Evolutionary conservation across 129 eudicot species (phyloP).

Genomic region (Saussurea involucrata): DNA sequence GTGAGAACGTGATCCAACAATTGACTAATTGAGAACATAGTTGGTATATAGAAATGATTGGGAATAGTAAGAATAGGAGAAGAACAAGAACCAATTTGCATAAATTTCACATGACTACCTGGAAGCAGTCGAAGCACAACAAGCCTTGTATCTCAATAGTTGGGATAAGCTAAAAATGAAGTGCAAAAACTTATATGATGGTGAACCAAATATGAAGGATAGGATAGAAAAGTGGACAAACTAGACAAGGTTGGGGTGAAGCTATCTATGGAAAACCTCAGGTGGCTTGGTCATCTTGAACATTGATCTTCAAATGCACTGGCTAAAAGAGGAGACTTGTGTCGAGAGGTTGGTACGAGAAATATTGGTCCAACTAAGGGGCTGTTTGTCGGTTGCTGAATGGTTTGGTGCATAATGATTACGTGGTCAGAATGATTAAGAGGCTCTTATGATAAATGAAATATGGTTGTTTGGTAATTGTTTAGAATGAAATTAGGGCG

Average conservation of each 20-base stretch:
- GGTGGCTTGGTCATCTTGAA: not conserved
- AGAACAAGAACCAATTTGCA: not conserved
- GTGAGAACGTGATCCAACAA: not conserved
- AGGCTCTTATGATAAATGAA: too few species aligned
- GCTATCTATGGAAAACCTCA: not conserved
- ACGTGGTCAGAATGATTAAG: too few species aligned
- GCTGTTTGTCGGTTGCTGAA: too few species aligned
- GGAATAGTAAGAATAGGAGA: not conserved
- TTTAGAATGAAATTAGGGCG: too few species aligned
- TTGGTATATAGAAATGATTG: not conserved
- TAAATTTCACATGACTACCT: not conserved
- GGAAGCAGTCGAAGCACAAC: not conserved
- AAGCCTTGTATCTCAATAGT: not conserved
- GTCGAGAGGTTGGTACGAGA: not conserved
- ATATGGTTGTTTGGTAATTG: too few species aligned
- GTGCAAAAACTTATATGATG: not conserved
- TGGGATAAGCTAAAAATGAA: not conserved
- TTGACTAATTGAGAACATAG: not conserved
- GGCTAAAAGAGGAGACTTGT: not conserved
- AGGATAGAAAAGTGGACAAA: not conserved
- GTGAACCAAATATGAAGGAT: not conserved
- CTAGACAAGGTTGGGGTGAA: not conserved
- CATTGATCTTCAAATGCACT: not conserved
- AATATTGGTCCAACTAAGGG: not conserved
- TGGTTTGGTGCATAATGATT: not conserved